These are phyloP conservation scores for Saccharomycopsis fodiens DNA, from an alignment of 805 yeast genomes.

Conservation along the genomic window DNA sequence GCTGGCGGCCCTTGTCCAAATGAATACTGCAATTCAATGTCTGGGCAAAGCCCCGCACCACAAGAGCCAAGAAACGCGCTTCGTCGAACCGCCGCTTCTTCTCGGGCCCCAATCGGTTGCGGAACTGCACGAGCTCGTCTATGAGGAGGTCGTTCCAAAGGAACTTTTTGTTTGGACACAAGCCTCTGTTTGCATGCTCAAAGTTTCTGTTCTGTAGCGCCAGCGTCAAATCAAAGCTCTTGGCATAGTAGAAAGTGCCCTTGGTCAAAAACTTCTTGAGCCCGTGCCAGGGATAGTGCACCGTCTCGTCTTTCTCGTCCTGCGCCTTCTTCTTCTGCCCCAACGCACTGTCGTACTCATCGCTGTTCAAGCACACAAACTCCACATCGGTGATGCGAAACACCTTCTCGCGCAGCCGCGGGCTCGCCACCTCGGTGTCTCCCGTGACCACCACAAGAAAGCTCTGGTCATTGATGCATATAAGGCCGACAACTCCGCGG, in stretches of 20 bases:
- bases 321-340: slow-evolving; percentile 21
- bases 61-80: slow-evolving; percentile 69
- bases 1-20: slow-evolving; percentile 9
- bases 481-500: slow-evolving; percentile 56
- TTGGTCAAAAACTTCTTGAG: slow-evolving; percentile 65
- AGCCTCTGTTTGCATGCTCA: slow-evolving; percentile 23
- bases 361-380: slow-evolving; percentile 56
- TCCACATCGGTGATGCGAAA: slow-evolving; percentile 51
- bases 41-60: slow-evolving; percentile 88
- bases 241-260: slow-evolving; percentile 85
- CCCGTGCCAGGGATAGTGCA: slow-evolving; percentile 69
- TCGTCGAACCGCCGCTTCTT: slow-evolving; percentile 56
- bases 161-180: slow-evolving; percentile 62
- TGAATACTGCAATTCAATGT: slow-evolving; percentile 35
- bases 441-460: slow-evolving; percentile 54
- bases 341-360: slow-evolving; percentile 39
- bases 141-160: slow-evolving; percentile 91
- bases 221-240: slow-evolving; percentile 84
- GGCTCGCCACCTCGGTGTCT: slow-evolving; percentile 49
- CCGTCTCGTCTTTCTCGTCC: slow-evolving; percentile 22
- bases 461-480: slow-evolving; percentile 44
- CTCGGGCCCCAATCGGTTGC: slow-evolving; percentile 55
- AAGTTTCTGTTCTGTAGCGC: slow-evolving; percentile 67
- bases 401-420: slow-evolving; percentile 46
- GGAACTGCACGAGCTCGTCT: slow-evolving; percentile 64